Evolutionary conservation across 2,329 filamentous ascomycete species (phyloP).

Genomic region (Leptosphaerulina australis): DNA sequence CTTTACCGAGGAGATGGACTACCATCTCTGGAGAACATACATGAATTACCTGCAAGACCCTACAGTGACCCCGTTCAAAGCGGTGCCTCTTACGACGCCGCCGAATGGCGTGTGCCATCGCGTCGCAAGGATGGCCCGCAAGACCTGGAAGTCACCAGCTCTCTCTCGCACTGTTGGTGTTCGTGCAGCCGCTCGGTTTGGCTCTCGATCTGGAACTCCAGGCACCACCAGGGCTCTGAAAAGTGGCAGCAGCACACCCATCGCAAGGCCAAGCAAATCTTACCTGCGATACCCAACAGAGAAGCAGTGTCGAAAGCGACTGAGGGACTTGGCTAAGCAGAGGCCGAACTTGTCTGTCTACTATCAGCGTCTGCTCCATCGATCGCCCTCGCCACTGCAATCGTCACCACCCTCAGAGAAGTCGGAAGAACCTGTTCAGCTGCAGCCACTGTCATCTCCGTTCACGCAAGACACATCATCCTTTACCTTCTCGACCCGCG

Average conservation of each 20-base stretch:
- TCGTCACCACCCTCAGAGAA: slow-evolving; percentile 46
- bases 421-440: slow-evolving; percentile 9
- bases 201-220: slow-evolving; percentile 48
- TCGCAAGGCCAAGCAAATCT: slow-evolving; percentile 45
- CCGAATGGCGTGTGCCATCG: slow-evolving; percentile 69
- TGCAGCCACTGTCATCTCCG: slow-evolving; percentile 45
- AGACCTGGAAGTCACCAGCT: slow-evolving; percentile 62
- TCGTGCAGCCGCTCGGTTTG: slow-evolving; percentile 25
- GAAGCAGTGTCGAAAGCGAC: slow-evolving; percentile 62
- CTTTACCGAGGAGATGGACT: slow-evolving; percentile 69
- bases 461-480: slow-evolving; percentile 32
- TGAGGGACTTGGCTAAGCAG: slow-evolving; percentile 65
- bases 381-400: slow-evolving; percentile 65
- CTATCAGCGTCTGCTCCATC: slow-evolving; percentile 66
- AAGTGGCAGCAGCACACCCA: slow-evolving; percentile 57
- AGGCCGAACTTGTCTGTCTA: slow-evolving; percentile 68
- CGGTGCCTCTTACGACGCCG: slow-evolving; percentile 66
- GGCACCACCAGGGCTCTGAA: slow-evolving; percentile 52
- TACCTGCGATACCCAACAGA: slow-evolving; percentile 63
- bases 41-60: slow-evolving; percentile 70
- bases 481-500: slow-evolving; percentile 53
- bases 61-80: slow-evolving; percentile 70
- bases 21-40: slow-evolving; percentile 70
- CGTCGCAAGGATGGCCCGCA: slow-evolving; percentile 66
- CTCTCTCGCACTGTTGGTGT: slow-evolving; percentile 35